phyloP scores from a whole-genome alignment of 129 eudicot species.

The Tagetes erecta region DNA sequence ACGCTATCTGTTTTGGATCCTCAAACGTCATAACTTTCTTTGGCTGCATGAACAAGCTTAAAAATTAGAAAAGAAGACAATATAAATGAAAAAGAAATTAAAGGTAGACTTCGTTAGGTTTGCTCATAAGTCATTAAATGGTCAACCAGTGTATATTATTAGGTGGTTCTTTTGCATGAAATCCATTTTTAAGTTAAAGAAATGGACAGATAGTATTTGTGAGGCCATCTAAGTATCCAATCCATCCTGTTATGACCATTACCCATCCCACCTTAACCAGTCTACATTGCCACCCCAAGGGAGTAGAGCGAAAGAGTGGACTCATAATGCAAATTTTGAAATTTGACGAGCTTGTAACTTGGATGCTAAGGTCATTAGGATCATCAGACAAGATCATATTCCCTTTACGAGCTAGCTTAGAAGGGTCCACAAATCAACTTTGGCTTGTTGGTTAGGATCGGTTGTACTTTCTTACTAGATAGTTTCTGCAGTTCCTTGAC shows the following conservation, averaged over 20 bases:
- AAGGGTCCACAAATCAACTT: conserved; percentile 84
- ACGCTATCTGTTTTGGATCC: conserved; percentile 89
- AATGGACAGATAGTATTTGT: background rate
- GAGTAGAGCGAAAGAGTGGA: background rate
- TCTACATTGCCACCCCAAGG: too few species aligned
- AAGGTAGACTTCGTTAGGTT: background rate
- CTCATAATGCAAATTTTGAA: conserved; percentile 91
- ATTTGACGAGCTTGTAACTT: conserved; percentile 72
- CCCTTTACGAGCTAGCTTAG: conserved; percentile 74
- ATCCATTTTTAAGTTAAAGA: background rate
- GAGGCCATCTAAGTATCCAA: background rate
- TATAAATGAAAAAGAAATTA: background rate
- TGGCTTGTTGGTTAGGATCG: conserved; percentile 92
- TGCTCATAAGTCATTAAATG: background rate
- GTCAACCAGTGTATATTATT: too few species aligned
- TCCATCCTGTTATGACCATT: background rate
- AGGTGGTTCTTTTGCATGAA: too few species aligned
- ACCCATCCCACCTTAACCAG: background rate
- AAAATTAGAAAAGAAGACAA: background rate
- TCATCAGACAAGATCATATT: conserved; percentile 92
- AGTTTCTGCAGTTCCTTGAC: conserved; percentile 87
- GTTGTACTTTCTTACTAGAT: conserved; percentile 93
- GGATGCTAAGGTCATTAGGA: conserved; percentile 83
- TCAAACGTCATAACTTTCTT: conserved; percentile 79
- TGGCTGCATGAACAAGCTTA: conserved; percentile 50